phyloP scores from a whole-genome alignment of 2,329 filamentous ascomycete genomes.

The Delphinella strobiligena region DNA sequence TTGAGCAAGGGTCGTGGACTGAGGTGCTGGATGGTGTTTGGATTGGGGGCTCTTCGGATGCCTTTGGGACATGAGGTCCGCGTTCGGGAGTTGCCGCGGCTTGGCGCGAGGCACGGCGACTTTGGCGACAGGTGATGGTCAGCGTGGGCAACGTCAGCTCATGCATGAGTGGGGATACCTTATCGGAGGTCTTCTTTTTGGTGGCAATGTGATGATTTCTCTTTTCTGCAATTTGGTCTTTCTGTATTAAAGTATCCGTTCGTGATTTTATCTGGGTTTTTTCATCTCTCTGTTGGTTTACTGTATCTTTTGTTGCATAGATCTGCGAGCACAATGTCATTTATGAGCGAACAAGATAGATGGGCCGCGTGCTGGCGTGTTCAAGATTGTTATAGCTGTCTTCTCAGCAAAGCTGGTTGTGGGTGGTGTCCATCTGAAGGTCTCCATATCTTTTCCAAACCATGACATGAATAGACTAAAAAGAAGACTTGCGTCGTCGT shows the following conservation, averaged over 20 bases:
- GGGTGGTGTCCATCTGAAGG: slow-evolving; percentile 34
- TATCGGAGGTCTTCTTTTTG: too few species aligned
- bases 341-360: background rate
- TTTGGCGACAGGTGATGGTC: background rate
- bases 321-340: background rate
- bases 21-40: background rate
- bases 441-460: slow-evolving; percentile 4
- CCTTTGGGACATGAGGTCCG: background rate
- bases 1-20: background rate
- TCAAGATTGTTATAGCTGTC: slow-evolving; percentile 20
- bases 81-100: background rate
- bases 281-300: too few species aligned
- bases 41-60: background rate
- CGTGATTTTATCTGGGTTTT: background rate
- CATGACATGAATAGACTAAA: too few species aligned
- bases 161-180: too few species aligned
- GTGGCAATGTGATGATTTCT: background rate
- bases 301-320: too few species aligned
- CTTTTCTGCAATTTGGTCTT: background rate
- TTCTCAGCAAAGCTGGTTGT: slow-evolving; percentile 20
- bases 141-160: background rate
- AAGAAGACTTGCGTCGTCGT: background rate
- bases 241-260: background rate
- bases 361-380: slow-evolving; percentile 17
- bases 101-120: background rate